Conservation (phyloP, 2,329 filamentous ascomycete genomes). For the Apiospora kogelbergensis region DNA sequence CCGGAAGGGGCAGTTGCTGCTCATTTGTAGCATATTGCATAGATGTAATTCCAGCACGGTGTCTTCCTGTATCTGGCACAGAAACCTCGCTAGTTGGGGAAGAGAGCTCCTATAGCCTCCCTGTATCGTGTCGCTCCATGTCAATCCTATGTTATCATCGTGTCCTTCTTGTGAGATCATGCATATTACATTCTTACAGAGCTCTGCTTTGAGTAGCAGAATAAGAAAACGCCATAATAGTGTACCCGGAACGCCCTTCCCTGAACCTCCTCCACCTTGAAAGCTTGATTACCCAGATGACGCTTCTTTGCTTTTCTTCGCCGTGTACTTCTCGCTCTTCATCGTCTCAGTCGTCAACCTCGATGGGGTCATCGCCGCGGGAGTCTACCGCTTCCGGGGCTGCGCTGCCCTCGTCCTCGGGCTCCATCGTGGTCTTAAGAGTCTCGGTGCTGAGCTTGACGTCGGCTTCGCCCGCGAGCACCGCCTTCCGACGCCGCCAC, state of each 20-base stretch:
- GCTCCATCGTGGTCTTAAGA: constrained; percentile 6
- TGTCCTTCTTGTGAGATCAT: not conserved
- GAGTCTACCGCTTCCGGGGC: not conserved
- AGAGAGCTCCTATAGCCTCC: not conserved
- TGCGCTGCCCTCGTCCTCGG: not conserved
- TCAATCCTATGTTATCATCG: not conserved
- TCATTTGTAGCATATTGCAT: not conserved
- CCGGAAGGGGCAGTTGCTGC: not conserved
- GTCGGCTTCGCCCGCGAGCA: constrained; percentile 43
- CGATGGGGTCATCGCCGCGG: not conserved
- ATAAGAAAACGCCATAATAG: not conserved
- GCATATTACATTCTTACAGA: constrained; percentile 6
- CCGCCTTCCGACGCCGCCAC: constrained; percentile 56
- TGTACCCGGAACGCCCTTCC: not conserved
- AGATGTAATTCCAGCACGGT: not conserved
- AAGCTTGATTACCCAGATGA: not conserved
- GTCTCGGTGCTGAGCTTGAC: constrained; percentile 35
- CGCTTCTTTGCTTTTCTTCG: not conserved
- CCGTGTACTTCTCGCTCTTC: not conserved
- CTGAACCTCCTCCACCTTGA: not conserved
- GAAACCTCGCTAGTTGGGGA: not conserved
- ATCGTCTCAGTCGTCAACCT: not conserved
- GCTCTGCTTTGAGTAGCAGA: not conserved
- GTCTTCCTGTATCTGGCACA: not conserved
- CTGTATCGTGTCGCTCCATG: not conserved